These are phyloP conservation scores for Serendipita sp. DNA, from an alignment of 768 basidiomycete species.

Conservation along the genomic window DNA sequence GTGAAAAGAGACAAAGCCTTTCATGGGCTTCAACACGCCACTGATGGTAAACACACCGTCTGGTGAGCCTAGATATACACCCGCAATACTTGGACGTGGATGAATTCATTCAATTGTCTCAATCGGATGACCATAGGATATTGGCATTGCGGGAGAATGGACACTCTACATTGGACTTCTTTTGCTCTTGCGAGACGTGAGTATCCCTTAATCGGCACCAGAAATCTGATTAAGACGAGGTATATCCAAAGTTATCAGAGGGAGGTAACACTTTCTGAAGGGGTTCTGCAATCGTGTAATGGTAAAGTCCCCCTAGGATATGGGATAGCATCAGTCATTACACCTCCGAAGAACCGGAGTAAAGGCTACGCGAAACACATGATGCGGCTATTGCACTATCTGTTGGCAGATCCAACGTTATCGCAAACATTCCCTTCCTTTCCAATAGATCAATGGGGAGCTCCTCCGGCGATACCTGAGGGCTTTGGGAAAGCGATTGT, in stretches of 20 bases:
- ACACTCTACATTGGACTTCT: conserved; percentile 35
- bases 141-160: conserved; percentile 33
- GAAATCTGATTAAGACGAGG: not conserved
- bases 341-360: conserved; percentile 30
- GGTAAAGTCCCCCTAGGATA: conserved; percentile 25
- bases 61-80: conserved; percentile 24
- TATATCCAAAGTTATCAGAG: conserved; percentile 22
- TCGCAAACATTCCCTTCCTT: conserved; percentile 18
- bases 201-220: conserved; percentile 12
- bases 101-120: not conserved
- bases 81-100: not conserved
- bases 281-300: conserved; percentile 1
- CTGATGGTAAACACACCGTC: conserved; percentile 30
- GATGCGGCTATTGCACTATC: conserved; percentile 50
- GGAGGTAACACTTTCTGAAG: conserved; percentile 18
- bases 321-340: conserved; percentile 42
- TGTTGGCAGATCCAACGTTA: conserved; percentile 23
- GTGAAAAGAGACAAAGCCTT: conserved; percentile 26
- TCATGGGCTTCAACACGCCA: conserved; percentile 28
- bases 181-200: conserved; percentile 50
- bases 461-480: conserved; percentile 24
- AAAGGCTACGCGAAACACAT: conserved; percentile 46
- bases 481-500: conserved; percentile 27
- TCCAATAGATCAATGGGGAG: conserved; percentile 27
- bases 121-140: conserved; percentile 27